Evolutionary conservation across 2,329 filamentous ascomycete genomes (phyloP), one percentile per base, ranked within the genome.

Genomic region (Phaeosphaeriaceae sp.): DNA sequence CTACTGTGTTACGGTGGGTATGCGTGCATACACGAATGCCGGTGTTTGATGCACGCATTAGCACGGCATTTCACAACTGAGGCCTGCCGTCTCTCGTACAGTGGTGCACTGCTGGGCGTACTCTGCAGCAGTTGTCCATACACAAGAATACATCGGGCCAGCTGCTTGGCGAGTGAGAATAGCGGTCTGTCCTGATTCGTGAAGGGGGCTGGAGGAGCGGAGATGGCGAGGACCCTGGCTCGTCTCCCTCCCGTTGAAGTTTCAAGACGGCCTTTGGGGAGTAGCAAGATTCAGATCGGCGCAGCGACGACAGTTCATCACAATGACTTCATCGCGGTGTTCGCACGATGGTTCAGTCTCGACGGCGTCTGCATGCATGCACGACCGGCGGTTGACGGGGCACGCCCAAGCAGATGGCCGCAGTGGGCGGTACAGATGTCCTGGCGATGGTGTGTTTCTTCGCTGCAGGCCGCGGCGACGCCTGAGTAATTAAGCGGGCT

Each of bases 121-220:
- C 49, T 35, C n/a, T 22, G 49, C 42, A 9, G 26, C 30, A 19
- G 28, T 42, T 46, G 35, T 24, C 23, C 43, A 47, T 47, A 24
- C 40, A 54, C 42, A 43, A 56, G 28, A 40, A 40, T 40, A 40
- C 35, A 35, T 17, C 11, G 15, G 35, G 35, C 15, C 43, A 46
- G 19, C 43, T 11, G 46, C 40, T 22, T 13, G 53, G 46, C 22
- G 43, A 48, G 42, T 17, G 30, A 19, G 47, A 61, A 55, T 47
- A 57, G 65, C 60, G 64, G 61, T 49, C 60, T 57, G 58, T 49
- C 55, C 55, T 68, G 67, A 71, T 71, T 70, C 64, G 67, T 65
- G 57, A 68, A 46, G 48, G 47, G 50, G 49, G 35, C 56, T 50
- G 59, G 56, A 61, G 60, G 57, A 66, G 62, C 61, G 63, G 64